Conservation (phyloP, 2,329 filamentous ascomycete genomes). For the Alternaria gansuensis region DNA sequence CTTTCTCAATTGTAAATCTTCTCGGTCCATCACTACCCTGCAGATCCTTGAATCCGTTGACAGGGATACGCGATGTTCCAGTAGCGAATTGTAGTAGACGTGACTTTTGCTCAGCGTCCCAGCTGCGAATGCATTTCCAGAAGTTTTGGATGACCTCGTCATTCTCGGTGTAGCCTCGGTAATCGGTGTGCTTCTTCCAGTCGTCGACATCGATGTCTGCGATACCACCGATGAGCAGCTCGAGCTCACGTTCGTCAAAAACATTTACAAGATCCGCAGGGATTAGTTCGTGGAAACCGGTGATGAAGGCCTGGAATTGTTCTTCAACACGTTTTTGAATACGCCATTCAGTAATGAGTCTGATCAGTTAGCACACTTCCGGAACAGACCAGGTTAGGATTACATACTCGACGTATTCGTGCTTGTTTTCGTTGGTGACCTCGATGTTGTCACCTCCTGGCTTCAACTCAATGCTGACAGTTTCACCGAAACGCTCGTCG, state of each 20-base stretch:
- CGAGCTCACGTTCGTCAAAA: constrained; percentile 96
- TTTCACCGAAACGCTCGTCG: constrained; percentile 95
- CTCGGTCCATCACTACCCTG: constrained; percentile 96
- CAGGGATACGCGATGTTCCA: constrained; percentile 95
- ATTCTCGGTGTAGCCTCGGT: constrained; percentile 96
- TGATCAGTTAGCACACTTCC: constrained; percentile 45
- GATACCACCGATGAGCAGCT: constrained; percentile 96
- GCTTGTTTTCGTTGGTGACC: constrained; percentile 98
- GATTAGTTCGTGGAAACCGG: constrained; percentile 97
- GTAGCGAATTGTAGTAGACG: constrained; percentile 96
- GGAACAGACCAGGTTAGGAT: constrained; percentile 17
- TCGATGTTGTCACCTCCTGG: constrained; percentile 89
- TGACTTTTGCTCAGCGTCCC: constrained; percentile 99
- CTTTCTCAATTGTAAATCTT: constrained; percentile 97
- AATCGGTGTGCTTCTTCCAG: constrained; percentile 99
- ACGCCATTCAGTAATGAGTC: constrained; percentile 97
- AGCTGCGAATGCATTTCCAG: constrained; percentile 95
- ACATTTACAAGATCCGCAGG: constrained; percentile 96
- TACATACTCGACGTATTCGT: constrained; percentile 90
- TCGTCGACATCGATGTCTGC: constrained; percentile 99
- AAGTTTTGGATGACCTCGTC: constrained; percentile 98
- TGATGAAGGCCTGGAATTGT: constrained; percentile 97
- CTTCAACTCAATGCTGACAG: constrained; percentile 92
- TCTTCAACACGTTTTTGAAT: constrained; percentile 98
- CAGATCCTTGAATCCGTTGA: constrained; percentile 99